Conservation (phyloP, 129 eudicot species). For the Flaveria linearis region DNA sequence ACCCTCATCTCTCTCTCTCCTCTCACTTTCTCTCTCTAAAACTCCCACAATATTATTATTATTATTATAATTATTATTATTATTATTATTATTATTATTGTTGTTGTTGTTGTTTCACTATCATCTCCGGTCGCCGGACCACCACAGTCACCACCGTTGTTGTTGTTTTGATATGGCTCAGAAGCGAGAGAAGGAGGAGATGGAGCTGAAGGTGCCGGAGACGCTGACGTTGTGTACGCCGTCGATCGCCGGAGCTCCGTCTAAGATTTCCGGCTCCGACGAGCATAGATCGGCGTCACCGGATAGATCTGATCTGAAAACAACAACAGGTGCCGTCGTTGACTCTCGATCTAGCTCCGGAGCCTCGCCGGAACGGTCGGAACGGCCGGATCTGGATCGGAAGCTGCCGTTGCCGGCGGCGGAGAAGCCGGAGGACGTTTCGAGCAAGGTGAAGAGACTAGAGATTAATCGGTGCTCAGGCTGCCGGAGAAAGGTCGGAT, state of each 20-base stretch:
- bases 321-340: conserved; percentile 4
- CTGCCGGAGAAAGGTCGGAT: conserved; percentile 67
- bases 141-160: not conserved
- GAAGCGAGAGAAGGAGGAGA: conserved; percentile 80
- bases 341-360: conserved; percentile 44
- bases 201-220: conserved; percentile 78
- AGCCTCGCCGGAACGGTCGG: conserved; percentile 27
- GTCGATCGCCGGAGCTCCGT: conserved; percentile 33
- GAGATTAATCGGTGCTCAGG: conserved; percentile 75
- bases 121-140: conserved; percentile 21
- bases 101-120: not conserved
- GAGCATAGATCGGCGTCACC: conserved; percentile 37
- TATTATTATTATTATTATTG: no score
- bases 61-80: no score
- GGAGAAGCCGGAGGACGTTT: conserved; percentile 13
- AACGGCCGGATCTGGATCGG: conserved; percentile 36
- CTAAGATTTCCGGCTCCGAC: conserved; percentile 38
- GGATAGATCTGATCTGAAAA: conserved; percentile 50
- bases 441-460: conserved; percentile 32
- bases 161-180: conserved; percentile 54
- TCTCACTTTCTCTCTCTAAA: conserved; percentile 35
- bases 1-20: conserved; percentile 30
- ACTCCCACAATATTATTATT: not conserved
- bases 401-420: not conserved
- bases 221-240: conserved; percentile 48